Conservation (phyloP, 345 rosid genomes). For the Eucalyptus albens region DNA sequence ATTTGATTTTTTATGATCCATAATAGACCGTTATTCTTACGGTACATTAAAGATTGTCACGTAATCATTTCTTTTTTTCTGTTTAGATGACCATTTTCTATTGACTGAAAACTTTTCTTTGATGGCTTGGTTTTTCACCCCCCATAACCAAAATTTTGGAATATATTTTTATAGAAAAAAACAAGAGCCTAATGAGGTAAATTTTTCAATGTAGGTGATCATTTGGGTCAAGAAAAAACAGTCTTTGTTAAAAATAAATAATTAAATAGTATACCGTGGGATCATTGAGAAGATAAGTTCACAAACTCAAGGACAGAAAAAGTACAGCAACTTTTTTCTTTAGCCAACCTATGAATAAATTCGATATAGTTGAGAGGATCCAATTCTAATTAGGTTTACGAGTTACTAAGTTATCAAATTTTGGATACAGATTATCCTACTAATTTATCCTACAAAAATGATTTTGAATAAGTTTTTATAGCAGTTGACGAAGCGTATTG, state of each 20-base stretch:
- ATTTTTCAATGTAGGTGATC: background rate
- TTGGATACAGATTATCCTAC: background rate
- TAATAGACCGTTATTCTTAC: accelerated
- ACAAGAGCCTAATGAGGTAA: background rate
- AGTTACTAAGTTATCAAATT: background rate
- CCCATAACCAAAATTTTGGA: background rate
- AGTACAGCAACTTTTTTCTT: background rate
- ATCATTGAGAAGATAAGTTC: background rate
- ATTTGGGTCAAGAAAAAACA: background rate
- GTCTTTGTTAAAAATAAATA: background rate
- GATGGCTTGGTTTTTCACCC: background rate
- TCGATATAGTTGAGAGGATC: background rate
- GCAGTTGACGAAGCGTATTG: background rate
- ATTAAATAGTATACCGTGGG: background rate
- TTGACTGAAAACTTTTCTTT: background rate
- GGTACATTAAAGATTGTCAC: accelerated
- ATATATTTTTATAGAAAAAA: too few species aligned
- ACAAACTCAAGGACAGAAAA: background rate
- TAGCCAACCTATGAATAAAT: background rate
- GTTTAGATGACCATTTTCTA: background rate
- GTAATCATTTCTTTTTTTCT: accelerated
- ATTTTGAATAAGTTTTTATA: too few species aligned
- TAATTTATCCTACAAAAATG: background rate
- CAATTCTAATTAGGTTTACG: background rate
- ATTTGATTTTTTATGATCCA: too few species aligned